Conservation (phyloP, 1,284 basidiomycete genomes). For the Malassezia pachydermatis region DNA sequence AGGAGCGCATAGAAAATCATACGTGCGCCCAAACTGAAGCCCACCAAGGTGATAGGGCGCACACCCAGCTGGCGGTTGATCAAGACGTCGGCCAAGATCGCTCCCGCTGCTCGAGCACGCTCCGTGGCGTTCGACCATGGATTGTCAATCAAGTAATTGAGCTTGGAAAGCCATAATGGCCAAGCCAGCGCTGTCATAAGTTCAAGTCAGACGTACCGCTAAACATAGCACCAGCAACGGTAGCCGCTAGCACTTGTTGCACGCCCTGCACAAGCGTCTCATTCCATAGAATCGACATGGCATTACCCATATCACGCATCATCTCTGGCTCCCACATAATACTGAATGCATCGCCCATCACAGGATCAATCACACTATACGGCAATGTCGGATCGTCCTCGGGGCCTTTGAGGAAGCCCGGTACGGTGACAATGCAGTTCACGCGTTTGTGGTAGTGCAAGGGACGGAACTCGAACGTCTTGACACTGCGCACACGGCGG, state of each 20-base stretch:
- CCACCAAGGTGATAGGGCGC: constrained; percentile 44
- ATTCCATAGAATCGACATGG: constrained; percentile 46
- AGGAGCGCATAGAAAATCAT: constrained; percentile 44
- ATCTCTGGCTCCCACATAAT: constrained; percentile 48
- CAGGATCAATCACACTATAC: constrained; percentile 45
- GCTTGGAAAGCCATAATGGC: constrained; percentile 47
- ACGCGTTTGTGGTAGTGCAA: constrained; percentile 48
- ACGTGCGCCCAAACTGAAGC: constrained; percentile 43
- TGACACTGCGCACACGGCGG: constrained; percentile 37
- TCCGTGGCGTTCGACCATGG: constrained; percentile 47
- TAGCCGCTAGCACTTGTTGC: constrained; percentile 43
- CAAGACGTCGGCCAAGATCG: constrained; percentile 45
- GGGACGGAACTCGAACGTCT: constrained; percentile 46
- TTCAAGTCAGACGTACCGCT: constrained; percentile 17
- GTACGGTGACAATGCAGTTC: constrained; percentile 42
- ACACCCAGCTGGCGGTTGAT: constrained; percentile 43
- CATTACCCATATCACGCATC: constrained; percentile 48
- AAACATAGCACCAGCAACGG: constrained; percentile 42
- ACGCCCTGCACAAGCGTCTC: constrained; percentile 47
- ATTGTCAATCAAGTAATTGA: constrained; percentile 47
- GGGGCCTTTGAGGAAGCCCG: constrained; percentile 41
- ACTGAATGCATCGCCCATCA: constrained; percentile 46
- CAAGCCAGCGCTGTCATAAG: constrained; percentile 37
- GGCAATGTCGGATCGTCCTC: constrained; percentile 43
- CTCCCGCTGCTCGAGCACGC: constrained; percentile 37